Conservation (phyloP, 148 eudicot genomes). For the Heliamphora exappendiculata region DNA sequence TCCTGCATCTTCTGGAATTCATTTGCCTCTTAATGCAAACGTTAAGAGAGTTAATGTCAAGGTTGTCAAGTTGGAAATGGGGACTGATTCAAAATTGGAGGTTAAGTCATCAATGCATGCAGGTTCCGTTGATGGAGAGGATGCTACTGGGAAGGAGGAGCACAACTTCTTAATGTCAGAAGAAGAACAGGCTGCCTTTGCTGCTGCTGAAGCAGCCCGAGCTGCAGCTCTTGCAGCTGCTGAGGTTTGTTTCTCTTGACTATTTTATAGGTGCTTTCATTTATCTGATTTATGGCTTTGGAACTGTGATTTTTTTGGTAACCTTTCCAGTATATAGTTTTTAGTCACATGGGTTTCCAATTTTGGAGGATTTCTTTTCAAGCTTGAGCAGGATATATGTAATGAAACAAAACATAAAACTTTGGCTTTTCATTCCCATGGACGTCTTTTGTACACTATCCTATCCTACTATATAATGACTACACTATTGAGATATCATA, state of each 20-base stretch:
- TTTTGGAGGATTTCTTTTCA: neutral
- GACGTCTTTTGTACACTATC: neutral
- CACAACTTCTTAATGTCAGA: slow-evolving; percentile 51
- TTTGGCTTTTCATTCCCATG: neutral
- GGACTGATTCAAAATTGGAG: slow-evolving; percentile 33
- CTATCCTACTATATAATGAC: neutral
- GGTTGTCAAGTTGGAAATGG: slow-evolving; percentile 40
- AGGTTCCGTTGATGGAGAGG: slow-evolving; percentile 35
- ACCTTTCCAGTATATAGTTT: neutral
- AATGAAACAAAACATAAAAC: neutral
- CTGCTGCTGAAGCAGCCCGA: slow-evolving; percentile 93
- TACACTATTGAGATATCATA: neutral
- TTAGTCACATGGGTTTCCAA: neutral
- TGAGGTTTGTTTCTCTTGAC: slow-evolving; percentile 50
- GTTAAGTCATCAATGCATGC: slow-evolving; percentile 35
- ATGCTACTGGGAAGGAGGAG: slow-evolving; percentile 32
- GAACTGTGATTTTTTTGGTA: neutral
- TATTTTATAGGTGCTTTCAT: neutral
- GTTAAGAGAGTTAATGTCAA: slow-evolving; percentile 41
- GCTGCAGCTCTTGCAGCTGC: slow-evolving; percentile 91
- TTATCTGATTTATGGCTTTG: neutral
- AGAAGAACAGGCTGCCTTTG: slow-evolving; percentile 80
- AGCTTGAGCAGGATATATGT: neutral
- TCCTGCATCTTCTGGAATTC: slow-evolving; percentile 23
- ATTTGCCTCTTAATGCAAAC: slow-evolving; percentile 24